Evolutionary conservation across 768 basidiomycete genomes (phyloP).

Genomic region (Coprinopsis marcescibilis): DNA sequence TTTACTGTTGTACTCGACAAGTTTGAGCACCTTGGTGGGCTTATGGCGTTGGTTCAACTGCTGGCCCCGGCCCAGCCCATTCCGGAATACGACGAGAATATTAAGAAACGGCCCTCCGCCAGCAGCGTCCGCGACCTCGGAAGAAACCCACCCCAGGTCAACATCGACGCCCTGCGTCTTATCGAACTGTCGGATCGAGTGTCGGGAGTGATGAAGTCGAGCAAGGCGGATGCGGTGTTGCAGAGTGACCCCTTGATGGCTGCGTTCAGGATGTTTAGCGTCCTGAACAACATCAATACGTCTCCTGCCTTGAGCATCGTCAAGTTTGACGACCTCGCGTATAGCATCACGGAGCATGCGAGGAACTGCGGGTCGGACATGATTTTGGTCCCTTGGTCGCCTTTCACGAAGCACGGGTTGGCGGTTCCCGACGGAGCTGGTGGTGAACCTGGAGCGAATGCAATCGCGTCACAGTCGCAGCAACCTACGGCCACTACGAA

Average conservation of each 20-base stretch:
- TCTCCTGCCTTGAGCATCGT: conserved; percentile 68
- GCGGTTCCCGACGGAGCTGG: too few species aligned
- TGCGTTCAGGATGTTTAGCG: conserved; percentile 73
- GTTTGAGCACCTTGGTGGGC: conserved; percentile 80
- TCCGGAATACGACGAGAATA: conserved; percentile 4
- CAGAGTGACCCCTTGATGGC: conserved; percentile 67
- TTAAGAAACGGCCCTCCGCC: not conserved
- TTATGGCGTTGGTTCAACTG: conserved; percentile 88
- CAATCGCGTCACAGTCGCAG: too few species aligned
- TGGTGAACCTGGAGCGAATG: too few species aligned
- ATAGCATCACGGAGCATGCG: conserved; percentile 67
- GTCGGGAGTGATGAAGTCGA: conserved; percentile 83
- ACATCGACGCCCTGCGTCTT: conserved; percentile 72
- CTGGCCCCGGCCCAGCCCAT: conserved; percentile 40
- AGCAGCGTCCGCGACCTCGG: conserved; percentile 9
- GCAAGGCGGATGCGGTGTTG: conserved; percentile 61
- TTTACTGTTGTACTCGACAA: conserved; percentile 88
- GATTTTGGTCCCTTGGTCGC: conserved; percentile 80
- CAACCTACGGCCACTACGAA: not conserved
- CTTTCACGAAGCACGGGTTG: conserved; percentile 30
- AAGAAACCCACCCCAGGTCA: conserved; percentile 22
- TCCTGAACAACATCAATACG: conserved; percentile 62
- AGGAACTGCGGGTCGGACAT: conserved; percentile 55
- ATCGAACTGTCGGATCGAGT: conserved; percentile 85
- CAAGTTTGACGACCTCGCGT: conserved; percentile 68